Evolutionary conservation across 306 rosid species (phyloP), one percentile per base, ranked within the genome.

Genomic region (Canavalia ensiformis): DNA sequence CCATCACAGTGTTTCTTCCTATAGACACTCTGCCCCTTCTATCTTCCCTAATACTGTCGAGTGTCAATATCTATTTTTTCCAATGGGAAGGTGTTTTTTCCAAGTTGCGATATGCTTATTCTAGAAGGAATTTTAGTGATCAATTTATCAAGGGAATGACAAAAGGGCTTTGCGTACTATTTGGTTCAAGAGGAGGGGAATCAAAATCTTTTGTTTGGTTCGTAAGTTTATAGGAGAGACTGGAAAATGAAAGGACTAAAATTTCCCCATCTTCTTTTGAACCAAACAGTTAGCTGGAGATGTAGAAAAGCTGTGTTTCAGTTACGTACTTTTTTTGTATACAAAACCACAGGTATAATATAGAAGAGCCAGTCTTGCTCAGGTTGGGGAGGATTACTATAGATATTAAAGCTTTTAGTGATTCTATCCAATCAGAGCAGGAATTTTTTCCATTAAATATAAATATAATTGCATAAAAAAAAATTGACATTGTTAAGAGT

Each of bases 91-190:
- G 33, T 66, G 44, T 54, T 30, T 7, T 50, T 71, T 59, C 45
- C 72, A n/a, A 30, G 60, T 63, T 37, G 50, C 7, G 33, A 68
- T 37, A 34, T 56, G 47, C 34, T 72, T 28, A 74, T 57, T 47
- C 6, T 29, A 35, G 5, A 33, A 5, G 54, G 35, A 77, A 70
- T 62, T 31, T 65, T 35, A 37, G 67, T n/a, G 39, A 81, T 68
- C 71, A 74, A 75, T 78, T 72, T 73, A 79, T 68, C 30, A 66
- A 68, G 52, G 72, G 44, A 74, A 33, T 45, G 42, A 78, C 69
- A 58, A 45, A 72, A 37, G 28, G 72, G 10, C 28, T 39, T 64
- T 63, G 12, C 49, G 31, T 39, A 6, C 70, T 65, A 47, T 39
- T 65, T 65, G 10, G 70, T 65, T 13, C 49, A 33, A 65, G n/a